Evolutionary conservation across 2,329 filamentous ascomycete genomes (phyloP).

Genomic region (Conoideocrella luteorostrata): DNA sequence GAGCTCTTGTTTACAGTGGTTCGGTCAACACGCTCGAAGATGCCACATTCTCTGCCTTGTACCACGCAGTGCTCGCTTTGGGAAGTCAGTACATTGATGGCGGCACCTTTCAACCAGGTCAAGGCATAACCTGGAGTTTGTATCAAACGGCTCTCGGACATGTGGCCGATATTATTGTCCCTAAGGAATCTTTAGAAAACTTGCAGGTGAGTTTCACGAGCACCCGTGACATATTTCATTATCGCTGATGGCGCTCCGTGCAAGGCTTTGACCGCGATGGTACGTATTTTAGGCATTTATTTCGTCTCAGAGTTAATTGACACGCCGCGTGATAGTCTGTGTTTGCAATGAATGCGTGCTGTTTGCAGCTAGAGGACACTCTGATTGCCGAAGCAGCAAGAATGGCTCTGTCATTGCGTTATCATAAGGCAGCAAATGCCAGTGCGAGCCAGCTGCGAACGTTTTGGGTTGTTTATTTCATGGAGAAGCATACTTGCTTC

Average conservation of each 20-base stretch:
- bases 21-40: slow-evolving; percentile 1
- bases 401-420: slow-evolving; percentile 24
- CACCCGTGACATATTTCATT: neutral
- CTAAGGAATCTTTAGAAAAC: slow-evolving; percentile 4
- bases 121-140: slow-evolving; percentile 14
- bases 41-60: slow-evolving; percentile 26
- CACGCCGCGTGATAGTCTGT: slow-evolving; percentile 22
- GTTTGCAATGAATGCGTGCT: slow-evolving; percentile 27
- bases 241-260: too few relatives aligned
- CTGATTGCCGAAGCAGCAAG: slow-evolving; percentile 27
- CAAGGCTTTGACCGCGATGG: slow-evolving; percentile 9
- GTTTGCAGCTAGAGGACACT: slow-evolving; percentile 25
- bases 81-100: slow-evolving; percentile 25
- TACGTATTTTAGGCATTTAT: slow-evolving; percentile 5
- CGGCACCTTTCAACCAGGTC: slow-evolving; percentile 12
- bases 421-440: slow-evolving; percentile 17
- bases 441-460: slow-evolving; percentile 16
- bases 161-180: slow-evolving; percentile 12
- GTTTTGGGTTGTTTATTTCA: slow-evolving; percentile 33
- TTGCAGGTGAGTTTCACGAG: slow-evolving; percentile 1
- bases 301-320: too few relatives aligned
- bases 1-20: neutral
- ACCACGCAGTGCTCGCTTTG: slow-evolving; percentile 25
- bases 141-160: slow-evolving; percentile 15
- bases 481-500: slow-evolving; percentile 31